phyloP scores from a whole-genome alignment of 768 basidiomycete genomes.

The Hebeloma cylindrosporum region DNA sequence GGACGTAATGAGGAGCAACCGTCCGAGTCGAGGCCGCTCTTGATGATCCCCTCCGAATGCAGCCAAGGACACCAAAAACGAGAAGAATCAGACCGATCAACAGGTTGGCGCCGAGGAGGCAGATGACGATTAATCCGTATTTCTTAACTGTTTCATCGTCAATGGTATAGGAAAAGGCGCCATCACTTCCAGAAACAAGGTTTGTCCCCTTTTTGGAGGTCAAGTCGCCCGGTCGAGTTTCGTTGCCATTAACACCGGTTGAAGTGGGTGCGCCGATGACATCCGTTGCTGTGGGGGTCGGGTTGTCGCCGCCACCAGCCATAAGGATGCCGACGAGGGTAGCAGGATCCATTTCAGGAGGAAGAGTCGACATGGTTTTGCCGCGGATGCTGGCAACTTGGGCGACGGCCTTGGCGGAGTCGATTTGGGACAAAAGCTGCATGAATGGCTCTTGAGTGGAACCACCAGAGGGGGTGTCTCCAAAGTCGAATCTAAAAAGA shows the following conservation, averaged over 20 bases:
- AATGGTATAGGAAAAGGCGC: not conserved
- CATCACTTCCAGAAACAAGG: too few relatives aligned
- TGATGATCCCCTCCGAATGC: constrained; percentile 22
- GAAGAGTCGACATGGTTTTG: constrained; percentile 23
- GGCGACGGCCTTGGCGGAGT: constrained; percentile 32
- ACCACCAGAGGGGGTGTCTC: constrained; percentile 24
- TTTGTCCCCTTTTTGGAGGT: too few relatives aligned
- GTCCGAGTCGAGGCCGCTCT: constrained; percentile 1
- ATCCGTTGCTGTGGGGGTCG: not conserved
- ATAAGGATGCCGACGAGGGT: constrained; percentile 20
- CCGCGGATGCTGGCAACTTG: constrained; percentile 30
- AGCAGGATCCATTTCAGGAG: constrained; percentile 28
- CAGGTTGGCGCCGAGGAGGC: constrained; percentile 28
- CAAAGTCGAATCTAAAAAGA: constrained; percentile 41
- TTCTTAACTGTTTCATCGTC: constrained; percentile 20
- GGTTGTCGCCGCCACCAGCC: constrained; percentile 2
- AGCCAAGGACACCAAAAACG: constrained; percentile 25
- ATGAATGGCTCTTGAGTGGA: constrained; percentile 34
- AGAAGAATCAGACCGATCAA: constrained; percentile 26
- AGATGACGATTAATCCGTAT: constrained; percentile 26
- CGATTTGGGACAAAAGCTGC: constrained; percentile 39
- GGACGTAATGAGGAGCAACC: constrained; percentile 9
- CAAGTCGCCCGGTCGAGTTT: constrained; percentile 5
- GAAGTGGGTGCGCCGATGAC: not conserved
- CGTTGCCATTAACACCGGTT: not conserved